Base-by-base conservation (phyloP, 2,329 filamentous ascomycete species). In the Alternaria incomplexa region DNA sequence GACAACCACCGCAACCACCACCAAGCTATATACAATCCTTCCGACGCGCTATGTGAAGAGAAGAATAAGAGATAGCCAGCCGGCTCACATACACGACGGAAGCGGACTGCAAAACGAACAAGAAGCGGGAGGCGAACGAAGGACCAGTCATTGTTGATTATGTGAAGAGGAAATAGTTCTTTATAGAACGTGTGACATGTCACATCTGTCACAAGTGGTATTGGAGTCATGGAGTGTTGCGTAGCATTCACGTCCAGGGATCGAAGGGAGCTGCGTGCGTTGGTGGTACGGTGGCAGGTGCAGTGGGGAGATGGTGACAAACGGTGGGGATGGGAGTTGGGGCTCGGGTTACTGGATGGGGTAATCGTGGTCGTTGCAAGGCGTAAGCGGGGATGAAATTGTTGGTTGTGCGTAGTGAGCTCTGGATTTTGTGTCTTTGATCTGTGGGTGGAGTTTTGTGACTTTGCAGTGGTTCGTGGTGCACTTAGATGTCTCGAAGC, bases 81-180 rank as follows among this genome's bases (percentile, higher is more conserved):
- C 15, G 32, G n/a, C 46, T 58, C 28, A 58, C 22, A 43, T 53
- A 8, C n/a, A 26, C n/a, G 47, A 43, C 12, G n/a, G 17, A 22
- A 15, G 46, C 22, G 45, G n/a, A 6, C 15, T 11, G 46, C 13
- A 45, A 15, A 43, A 22, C 17, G 25, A 17, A 40, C 26, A 17
- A 20, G n/a, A 32, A 26, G 36, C 36, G 0, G 36, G 5, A 11
- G 15, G 23, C 45, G 36, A 50, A 53, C 54, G 17, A 12, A 6
- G 12, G 36, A 40, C 36, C 15, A 47, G 22, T 26, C 26, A 47
- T 58, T 47, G 28, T 50, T 54, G 12, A 12, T 15, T 48, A 43
- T 62, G 48, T 62, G 47, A 58, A 53, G 55, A 48, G 46, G 47
- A 10, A 17, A 25, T 26, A 23, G 36, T 40, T 40, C 47, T 58